Conservation (phyloP, 108 stramenopile genomes). For the Tribonema minus region DNA sequence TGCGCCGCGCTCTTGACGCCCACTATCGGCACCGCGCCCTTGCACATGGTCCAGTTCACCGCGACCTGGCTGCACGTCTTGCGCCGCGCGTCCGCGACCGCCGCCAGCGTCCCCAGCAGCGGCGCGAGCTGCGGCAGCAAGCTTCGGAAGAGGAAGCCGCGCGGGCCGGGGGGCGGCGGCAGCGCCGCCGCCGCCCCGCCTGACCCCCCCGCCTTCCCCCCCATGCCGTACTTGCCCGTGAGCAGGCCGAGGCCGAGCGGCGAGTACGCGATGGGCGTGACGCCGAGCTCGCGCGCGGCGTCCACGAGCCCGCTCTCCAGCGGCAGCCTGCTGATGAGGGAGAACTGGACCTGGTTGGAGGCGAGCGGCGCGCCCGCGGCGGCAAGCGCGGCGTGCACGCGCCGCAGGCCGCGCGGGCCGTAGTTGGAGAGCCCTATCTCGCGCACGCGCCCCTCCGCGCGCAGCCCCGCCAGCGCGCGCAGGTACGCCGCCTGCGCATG, state of each 20-base stretch:
- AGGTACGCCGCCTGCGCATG: too few relatives aligned
- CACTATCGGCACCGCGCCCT: slow-evolving; percentile 48
- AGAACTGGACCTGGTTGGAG: slow-evolving; percentile 55
- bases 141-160: slow-evolving; percentile 47
- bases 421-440: slow-evolving; percentile 53
- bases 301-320: slow-evolving; percentile 43
- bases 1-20: slow-evolving; percentile 43
- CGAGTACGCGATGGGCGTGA: slow-evolving; percentile 43
- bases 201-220: too few relatives aligned
- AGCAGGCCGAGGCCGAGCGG: slow-evolving; percentile 49
- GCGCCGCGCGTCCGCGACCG: too few relatives aligned
- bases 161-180: slow-evolving; percentile 43
- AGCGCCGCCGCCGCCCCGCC: background rate
- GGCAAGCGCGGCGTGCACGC: slow-evolving; percentile 24
- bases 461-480: slow-evolving; percentile 18
- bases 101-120: slow-evolving; percentile 23
- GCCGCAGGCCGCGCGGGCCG: slow-evolving; percentile 32
- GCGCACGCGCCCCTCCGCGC: slow-evolving; percentile 4
- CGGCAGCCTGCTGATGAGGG: slow-evolving; percentile 40
- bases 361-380: slow-evolving; percentile 19
- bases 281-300: slow-evolving; percentile 21
- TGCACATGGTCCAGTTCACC: slow-evolving; percentile 44
- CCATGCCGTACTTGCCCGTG: slow-evolving; percentile 30
- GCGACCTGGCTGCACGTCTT: slow-evolving; percentile 45
- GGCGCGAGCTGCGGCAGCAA: slow-evolving; percentile 41